Evolutionary conservation across 75 land plant genomes (phyloP), one percentile per base, ranked within the genome.

Genomic region (Selaginella moellendorffii): DNA sequence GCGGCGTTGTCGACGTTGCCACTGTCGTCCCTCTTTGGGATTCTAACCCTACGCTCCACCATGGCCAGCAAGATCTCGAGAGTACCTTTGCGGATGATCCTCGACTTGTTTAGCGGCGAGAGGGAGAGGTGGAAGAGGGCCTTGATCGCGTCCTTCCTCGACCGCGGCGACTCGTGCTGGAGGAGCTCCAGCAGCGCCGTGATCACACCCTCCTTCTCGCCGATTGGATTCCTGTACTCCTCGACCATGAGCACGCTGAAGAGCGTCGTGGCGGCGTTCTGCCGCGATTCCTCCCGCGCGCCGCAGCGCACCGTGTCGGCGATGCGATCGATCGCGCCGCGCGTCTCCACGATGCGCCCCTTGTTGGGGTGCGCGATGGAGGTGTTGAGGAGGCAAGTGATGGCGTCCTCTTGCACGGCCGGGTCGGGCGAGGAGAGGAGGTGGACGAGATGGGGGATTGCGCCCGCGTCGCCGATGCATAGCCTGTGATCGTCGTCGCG

Each of bases 51-150:
- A 5, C 14, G 5, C 46, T 36, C 46, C 5, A 56, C 24, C 2
- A 56, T 56, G 9, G 8, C 21, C 24, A 56, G 59, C 59, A 56
- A 25, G 8, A 21, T 19, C 8, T 5, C 21, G 2, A 56, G 25
- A 21, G 59, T 24, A 8, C 59, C 59, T 19, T 19, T 5, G 9
- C 59, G 8, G 9, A 56, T n/a, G 25, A 56, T 19, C 23, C 59
- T 19, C 2, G 24, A 56, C 21, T 56, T 56, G 24, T 56, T 56
- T 5, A 21, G 19, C 8, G 5, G 25, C 23, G 59, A 56, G 8
- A 25, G n/a, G 59, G 59, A 56, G n/a, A 56, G 59, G 24, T 56
- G 59, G 24, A 56, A 56, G n/a, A 56, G 59, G n/a, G 25, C 59
- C 59, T 56, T 24, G 8, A 56, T 2, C 21, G 59, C 59, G 24